Percentiles rank a stretch among this genome's conserved stretches.
phyloP scores from a whole-genome alignment of 75 land plant species.

The Azolla pinnata region DNA sequence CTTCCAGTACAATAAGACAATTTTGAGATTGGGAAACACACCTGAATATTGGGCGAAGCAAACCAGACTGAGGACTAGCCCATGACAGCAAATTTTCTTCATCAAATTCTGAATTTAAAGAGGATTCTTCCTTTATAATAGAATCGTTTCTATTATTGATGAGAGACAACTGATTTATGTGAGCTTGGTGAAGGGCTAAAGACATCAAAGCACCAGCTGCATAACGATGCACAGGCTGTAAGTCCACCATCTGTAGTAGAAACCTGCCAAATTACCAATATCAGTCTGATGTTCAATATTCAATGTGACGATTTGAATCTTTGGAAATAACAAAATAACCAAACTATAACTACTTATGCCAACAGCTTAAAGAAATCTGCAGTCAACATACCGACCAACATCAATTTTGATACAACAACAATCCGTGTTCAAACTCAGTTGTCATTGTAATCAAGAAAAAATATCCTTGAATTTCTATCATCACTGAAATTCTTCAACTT shows the following conservation, averaged over 20 bases:
- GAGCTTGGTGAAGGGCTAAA: conserved; percentile 76
- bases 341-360: no score
- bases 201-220: conserved; percentile 70
- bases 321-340: no score
- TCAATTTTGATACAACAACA: no score
- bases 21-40: conserved; percentile 7
- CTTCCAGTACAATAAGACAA: background rate
- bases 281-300: background rate
- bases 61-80: conserved; percentile 46
- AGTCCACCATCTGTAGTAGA: background rate
- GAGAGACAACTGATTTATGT: conserved; percentile 53
- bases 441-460: no score
- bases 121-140: background rate
- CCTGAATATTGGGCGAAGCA: conserved; percentile 87
- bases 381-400: no score
- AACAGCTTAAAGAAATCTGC: no score
- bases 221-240: conserved; percentile 51
- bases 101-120: conserved; percentile 12
- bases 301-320: no score
- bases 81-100: conserved; percentile 39
- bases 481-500: no score
- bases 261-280: background rate
- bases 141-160: conserved; percentile 11
- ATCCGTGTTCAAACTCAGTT: no score
- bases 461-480: no score